phyloP scores from a whole-genome alignment of 768 basidiomycete species.

The Pholiota molesta region DNA sequence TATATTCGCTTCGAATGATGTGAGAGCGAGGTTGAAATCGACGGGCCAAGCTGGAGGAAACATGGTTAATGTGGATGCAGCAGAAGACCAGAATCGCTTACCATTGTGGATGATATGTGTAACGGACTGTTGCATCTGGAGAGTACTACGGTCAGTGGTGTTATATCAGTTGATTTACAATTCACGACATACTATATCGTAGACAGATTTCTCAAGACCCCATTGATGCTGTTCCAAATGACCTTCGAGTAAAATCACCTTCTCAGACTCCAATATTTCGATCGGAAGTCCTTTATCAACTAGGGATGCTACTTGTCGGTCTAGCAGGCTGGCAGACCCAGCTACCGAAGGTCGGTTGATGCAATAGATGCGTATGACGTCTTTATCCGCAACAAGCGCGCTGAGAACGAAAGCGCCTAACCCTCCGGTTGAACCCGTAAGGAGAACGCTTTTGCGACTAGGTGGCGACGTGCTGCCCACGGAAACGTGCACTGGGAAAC shows the following conservation, averaged over 20 bases:
- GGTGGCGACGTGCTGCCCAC: not conserved
- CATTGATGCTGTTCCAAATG: not conserved
- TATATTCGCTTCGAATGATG: constrained; percentile 47
- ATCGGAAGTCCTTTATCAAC: not conserved
- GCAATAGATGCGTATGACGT: not conserved
- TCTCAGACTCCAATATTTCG: not conserved
- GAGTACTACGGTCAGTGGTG: too few species aligned
- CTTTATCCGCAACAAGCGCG: not conserved
- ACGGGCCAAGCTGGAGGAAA: constrained; percentile 42
- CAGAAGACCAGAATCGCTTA: not conserved
- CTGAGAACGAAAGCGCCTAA: constrained; percentile 4
- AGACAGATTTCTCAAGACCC: constrained; percentile 1
- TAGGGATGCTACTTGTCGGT: not conserved
- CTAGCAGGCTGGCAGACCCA: not conserved
- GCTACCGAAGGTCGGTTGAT: not conserved
- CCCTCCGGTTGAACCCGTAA: constrained; percentile 15
- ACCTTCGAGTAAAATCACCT: not conserved
- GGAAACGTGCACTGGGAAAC: not conserved
- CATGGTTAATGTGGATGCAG: not conserved
- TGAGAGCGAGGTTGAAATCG: constrained; percentile 47
- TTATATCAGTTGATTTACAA: too few species aligned
- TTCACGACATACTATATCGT: not conserved
- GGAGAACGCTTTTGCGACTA: not conserved
- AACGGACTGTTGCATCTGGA: constrained; percentile 6
- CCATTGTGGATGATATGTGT: constrained; percentile 17